Base-by-base conservation (phyloP, 805 yeast species). In the Candida schatavii region DNA sequence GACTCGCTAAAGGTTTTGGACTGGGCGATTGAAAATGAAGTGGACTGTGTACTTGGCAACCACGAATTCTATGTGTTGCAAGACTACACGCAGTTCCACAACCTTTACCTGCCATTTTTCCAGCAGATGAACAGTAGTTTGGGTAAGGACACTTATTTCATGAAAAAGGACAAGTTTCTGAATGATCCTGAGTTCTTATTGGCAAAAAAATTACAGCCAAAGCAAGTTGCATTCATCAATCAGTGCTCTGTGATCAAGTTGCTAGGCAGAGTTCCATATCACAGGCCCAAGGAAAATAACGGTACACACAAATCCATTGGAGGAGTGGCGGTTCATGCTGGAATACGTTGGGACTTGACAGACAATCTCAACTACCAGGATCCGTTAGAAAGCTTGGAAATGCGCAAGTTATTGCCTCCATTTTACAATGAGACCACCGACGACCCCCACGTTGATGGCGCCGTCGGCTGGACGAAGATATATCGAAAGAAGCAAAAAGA, bases 31-130 rank as follows among this genome's bases (percentile, higher is more conserved):
- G 66, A 77, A 18, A 57, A 80, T 49, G 66, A 76, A 13, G 75
- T 86, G 13, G 80, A 78, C 41, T 89, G 96, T 56, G 79, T 90
- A 2, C 66, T 93, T 44, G 97, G 98, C 0, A 90, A 90, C 66
- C 97, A 91, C 61, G 98, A 90, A 61, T 72, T 83, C 46, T 81
- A 80, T 46, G 75, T 85, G 9, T 56, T 90, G 49, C 73, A 80
- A 41, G 66, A 81, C 53, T 88, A 88, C 55, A 78, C 83, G 19
- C 77, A 64, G 45, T 74, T 67, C 52, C 89, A 80, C 59, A 75
- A 76, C 20, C 61, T 80, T 42, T 51, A 52, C 31, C 52, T 58
- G 23, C 68, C 75, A 18, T 49, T 42, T 33, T 59, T 65, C 48
- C 51, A 42, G 13, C 35, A 40, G 14, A 29, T 39, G 10, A 29